Evolutionary conservation across 2,329 filamentous ascomycete genomes (phyloP).

Genomic region (Didymella arachidicola): DNA sequence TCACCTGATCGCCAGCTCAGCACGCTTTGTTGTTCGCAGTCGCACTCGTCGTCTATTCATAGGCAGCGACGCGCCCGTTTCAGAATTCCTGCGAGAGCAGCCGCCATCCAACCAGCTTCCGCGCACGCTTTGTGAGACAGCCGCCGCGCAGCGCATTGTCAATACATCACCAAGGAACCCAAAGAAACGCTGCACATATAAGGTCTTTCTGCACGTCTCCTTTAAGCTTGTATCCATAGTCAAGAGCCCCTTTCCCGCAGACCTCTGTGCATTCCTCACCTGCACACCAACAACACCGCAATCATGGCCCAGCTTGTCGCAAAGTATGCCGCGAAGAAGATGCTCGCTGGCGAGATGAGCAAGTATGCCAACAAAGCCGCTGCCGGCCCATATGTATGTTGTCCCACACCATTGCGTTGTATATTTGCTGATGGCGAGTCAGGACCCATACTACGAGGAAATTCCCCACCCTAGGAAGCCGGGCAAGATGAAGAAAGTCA

Average conservation of each 20-base stretch:
- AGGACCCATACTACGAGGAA: conserved; percentile 92
- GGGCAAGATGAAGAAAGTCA: conserved; percentile 80
- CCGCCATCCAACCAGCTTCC: conserved; percentile 45
- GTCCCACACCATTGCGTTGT: not conserved
- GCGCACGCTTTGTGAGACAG: conserved; percentile 34
- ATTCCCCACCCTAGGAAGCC: conserved; percentile 76
- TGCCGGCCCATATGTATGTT: conserved; percentile 52
- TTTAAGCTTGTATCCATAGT: conserved; percentile 10
- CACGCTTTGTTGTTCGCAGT: conserved; percentile 26
- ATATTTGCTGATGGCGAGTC: conserved; percentile 19
- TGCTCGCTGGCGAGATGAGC: conserved; percentile 57
- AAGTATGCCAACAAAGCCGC: conserved; percentile 57
- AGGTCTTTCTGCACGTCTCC: conserved; percentile 21
- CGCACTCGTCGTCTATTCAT: conserved; percentile 45
- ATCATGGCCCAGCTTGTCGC: conserved; percentile 57
- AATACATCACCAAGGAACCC: conserved; percentile 1
- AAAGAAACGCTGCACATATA: conserved; percentile 29
- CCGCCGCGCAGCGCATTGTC: conserved; percentile 31
- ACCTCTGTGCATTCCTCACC: conserved; percentile 5
- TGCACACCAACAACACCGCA: conserved; percentile 13
- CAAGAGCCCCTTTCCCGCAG: conserved; percentile 10
- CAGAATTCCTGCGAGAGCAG: conserved; percentile 38
- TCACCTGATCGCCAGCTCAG: conserved; percentile 23
- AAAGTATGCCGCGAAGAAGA: conserved; percentile 60
- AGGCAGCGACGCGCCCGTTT: conserved; percentile 52